phyloP scores from a whole-genome alignment of 2,329 filamentous ascomycete genomes.

The Venturia asperata region DNA sequence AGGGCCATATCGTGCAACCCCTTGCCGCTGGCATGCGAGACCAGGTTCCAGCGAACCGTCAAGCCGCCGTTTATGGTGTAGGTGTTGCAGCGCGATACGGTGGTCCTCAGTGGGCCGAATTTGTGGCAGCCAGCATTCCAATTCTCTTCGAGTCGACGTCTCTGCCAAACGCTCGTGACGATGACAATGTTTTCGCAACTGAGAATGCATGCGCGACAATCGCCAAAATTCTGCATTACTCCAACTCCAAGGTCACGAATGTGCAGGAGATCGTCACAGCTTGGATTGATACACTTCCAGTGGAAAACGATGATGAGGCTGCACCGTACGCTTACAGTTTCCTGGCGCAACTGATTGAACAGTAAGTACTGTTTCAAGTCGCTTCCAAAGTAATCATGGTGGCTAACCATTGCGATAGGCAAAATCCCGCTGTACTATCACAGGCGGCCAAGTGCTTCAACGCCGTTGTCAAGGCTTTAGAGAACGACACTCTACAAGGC shows the following conservation, averaged over 20 bases:
- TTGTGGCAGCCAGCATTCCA: conserved; percentile 71
- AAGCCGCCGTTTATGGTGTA: conserved; percentile 92
- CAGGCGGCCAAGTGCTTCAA: conserved; percentile 78
- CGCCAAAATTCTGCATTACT: conserved; percentile 93
- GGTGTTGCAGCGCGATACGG: conserved; percentile 93
- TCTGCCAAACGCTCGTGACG: conserved; percentile 71
- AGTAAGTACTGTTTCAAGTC: conserved; percentile 56
- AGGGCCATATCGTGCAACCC: conserved; percentile 77
- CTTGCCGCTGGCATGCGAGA: conserved; percentile 82
- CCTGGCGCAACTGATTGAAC: conserved; percentile 81
- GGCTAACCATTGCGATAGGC: conserved; percentile 49
- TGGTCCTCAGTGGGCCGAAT: conserved; percentile 78
- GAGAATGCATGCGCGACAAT: conserved; percentile 96
- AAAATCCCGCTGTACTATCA: conserved; percentile 71
- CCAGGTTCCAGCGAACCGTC: conserved; percentile 79
- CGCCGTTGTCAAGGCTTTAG: conserved; percentile 78
- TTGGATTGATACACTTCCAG: conserved; percentile 86
- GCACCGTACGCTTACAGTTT: conserved; percentile 94
- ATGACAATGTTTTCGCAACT: conserved; percentile 93
- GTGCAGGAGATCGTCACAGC: conserved; percentile 67
- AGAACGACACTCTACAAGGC: conserved; percentile 82
- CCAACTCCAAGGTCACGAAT: conserved; percentile 67
- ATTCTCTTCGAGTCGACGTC: conserved; percentile 79
- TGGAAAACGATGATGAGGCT: conserved; percentile 93
- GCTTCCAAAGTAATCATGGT: conserved; percentile 18